Evolutionary conservation across 2,329 filamentous ascomycete species (phyloP).

Genomic region (Cladosporium phlei): DNA sequence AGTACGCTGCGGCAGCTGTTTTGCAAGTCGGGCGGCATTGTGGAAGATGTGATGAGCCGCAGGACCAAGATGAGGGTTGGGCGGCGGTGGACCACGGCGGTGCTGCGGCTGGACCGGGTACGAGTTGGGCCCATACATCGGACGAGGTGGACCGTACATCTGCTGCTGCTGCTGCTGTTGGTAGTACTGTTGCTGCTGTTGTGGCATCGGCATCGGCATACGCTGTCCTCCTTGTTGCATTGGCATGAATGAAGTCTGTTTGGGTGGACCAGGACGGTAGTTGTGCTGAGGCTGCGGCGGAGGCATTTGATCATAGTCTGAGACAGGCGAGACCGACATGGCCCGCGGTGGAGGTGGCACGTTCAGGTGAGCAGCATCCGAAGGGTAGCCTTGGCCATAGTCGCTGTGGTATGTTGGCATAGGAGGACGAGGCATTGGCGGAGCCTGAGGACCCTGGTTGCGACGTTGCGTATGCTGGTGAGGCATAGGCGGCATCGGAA

Average conservation of each 20-base stretch:
- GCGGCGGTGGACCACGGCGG: constrained; percentile 24
- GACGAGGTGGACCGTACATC: constrained; percentile 18
- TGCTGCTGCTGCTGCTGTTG: constrained; percentile 20
- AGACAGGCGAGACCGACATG: constrained; percentile 23
- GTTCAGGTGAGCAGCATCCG: constrained; percentile 21
- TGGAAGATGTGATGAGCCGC: constrained; percentile 32
- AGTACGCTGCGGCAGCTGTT: constrained; percentile 28
- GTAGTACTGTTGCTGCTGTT: constrained; percentile 13
- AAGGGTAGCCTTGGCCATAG: constrained; percentile 23
- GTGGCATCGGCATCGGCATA: constrained; percentile 12
- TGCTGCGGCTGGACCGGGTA: constrained; percentile 12
- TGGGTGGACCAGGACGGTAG: constrained; percentile 25
- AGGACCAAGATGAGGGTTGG: constrained; percentile 21
- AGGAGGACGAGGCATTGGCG: constrained; percentile 21
- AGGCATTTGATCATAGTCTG: constrained; percentile 21
- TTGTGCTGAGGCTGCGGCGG: constrained; percentile 19
- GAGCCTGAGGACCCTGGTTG: constrained; percentile 9
- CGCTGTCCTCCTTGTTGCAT: constrained; percentile 21
- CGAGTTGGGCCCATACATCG: constrained; percentile 1
- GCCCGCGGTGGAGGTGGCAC: constrained; percentile 24
- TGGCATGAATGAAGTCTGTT: constrained; percentile 18
- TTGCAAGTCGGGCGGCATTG: constrained; percentile 31
- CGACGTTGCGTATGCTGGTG: constrained; percentile 9
- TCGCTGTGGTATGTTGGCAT: constrained; percentile 29
- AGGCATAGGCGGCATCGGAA: constrained; percentile 1